Conservation (phyloP, 2,329 filamentous ascomycete genomes). For the Amesomyces nigricolor region DNA sequence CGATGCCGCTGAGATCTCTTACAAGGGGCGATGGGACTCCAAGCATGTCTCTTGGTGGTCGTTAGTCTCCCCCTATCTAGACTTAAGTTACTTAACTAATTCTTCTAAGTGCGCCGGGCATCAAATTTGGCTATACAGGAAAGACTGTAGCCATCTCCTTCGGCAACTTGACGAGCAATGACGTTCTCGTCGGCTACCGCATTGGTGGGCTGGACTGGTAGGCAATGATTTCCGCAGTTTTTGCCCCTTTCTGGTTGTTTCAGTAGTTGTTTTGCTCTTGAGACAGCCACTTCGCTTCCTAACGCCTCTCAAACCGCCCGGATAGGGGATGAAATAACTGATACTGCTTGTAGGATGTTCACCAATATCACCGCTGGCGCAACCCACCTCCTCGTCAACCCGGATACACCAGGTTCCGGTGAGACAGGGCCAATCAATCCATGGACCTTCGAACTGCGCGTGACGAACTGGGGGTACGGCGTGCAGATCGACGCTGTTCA, state of each 20-base stretch:
- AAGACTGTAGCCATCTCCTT: slow-evolving; percentile 49
- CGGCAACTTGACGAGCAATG: slow-evolving; percentile 44
- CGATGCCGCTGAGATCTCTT: slow-evolving; percentile 49
- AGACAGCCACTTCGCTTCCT: too few relatives aligned
- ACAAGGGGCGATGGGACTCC: slow-evolving; percentile 59
- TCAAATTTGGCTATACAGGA: slow-evolving; percentile 52
- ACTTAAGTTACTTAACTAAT: slow-evolving; percentile 9
- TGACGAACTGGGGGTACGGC: slow-evolving; percentile 57
- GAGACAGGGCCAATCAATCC: slow-evolving; percentile 39
- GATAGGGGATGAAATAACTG: too few relatives aligned
- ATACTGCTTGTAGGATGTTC: slow-evolving; percentile 36
- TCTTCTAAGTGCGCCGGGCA: slow-evolving; percentile 41
- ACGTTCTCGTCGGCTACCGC: slow-evolving; percentile 52
- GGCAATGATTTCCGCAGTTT: too few relatives aligned
- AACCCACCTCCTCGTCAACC: slow-evolving; percentile 50
- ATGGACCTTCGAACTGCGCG: slow-evolving; percentile 50
- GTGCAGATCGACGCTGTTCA: slow-evolving; percentile 52
- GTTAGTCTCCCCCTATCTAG: slow-evolving; percentile 34
- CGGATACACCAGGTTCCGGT: slow-evolving; percentile 40
- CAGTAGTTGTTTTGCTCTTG: too few relatives aligned
- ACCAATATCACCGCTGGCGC: slow-evolving; percentile 53
- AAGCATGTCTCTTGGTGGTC: slow-evolving; percentile 57
- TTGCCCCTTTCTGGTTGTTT: too few relatives aligned
- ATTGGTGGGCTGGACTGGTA: slow-evolving; percentile 50
- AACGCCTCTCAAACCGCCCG: too few relatives aligned